These are phyloP conservation scores for Heterobasidion annosum DNA, from an alignment of 1,284 basidiomycete genomes.

Conservation along the genomic window DNA sequence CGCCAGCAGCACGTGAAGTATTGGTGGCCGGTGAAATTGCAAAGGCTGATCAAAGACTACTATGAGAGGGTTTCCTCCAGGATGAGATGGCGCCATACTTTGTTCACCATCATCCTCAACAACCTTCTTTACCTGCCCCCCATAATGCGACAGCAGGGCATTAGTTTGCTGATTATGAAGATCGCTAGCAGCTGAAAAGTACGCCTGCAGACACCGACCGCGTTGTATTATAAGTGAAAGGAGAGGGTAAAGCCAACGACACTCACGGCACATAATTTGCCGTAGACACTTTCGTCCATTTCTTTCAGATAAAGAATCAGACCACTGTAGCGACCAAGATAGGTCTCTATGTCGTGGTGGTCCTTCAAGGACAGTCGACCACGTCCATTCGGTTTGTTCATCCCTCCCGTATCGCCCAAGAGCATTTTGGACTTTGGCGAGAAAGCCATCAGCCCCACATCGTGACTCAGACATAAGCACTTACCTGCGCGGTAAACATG, in stretches of 20 bases:
- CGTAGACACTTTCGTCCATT: conserved; percentile 83
- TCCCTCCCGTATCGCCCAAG: conserved; percentile 49
- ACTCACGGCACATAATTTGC: conserved; percentile 80
- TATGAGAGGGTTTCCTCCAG: neutral
- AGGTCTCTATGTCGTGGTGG: conserved; percentile 71
- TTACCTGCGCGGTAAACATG: conserved; percentile 80
- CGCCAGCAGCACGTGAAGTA: conserved; percentile 36
- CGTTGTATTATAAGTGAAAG: neutral
- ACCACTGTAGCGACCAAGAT: conserved; percentile 84
- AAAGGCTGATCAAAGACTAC: conserved; percentile 33
- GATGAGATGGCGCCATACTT: conserved; percentile 26
- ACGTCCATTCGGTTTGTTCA: conserved; percentile 31
- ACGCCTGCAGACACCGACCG: conserved; percentile 44
- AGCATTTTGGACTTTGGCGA: conserved; percentile 50
- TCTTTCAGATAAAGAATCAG: conserved; percentile 92
- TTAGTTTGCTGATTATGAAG: conserved; percentile 78
- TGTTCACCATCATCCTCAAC: conserved; percentile 65
- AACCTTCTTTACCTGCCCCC: conserved; percentile 55
- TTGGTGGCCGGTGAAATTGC: conserved; percentile 30
- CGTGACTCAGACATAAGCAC: conserved; percentile 13
- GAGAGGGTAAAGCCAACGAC: neutral
- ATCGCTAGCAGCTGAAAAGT: conserved; percentile 79
- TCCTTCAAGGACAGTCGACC: conserved; percentile 43
- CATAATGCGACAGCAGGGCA: conserved; percentile 54
- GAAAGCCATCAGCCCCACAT: neutral